phyloP scores from a whole-genome alignment of 1,139 yeast genomes.

The Debaryomycetaceae sp. region DNA sequence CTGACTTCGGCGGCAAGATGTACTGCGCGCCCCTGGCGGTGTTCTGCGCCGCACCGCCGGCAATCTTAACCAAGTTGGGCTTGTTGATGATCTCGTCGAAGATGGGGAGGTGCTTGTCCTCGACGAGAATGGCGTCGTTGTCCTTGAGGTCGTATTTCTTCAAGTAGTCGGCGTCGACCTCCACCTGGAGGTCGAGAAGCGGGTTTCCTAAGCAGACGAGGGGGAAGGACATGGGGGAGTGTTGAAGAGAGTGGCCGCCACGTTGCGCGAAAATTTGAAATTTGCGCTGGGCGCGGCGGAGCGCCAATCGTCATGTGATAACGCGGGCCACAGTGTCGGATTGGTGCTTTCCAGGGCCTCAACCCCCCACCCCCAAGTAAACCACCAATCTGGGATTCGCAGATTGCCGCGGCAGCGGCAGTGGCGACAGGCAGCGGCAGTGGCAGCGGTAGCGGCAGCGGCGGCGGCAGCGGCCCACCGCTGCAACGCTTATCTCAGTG shows the following conservation, averaged over 20 bases:
- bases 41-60: conserved; percentile 99
- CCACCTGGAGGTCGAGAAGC: conserved; percentile 82
- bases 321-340: no score
- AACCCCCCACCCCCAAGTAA: no score
- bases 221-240: conserved; percentile 31
- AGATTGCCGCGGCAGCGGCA: no score
- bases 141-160: conserved; percentile 80
- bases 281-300: conserved; percentile 1
- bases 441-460: no score
- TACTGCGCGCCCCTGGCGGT: conserved; percentile 98
- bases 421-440: no score
- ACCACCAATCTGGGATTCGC: no score
- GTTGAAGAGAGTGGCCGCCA: no score
- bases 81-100: conserved; percentile 68
- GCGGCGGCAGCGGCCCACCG: no score
- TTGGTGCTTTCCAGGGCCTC: no score
- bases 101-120: conserved; percentile 82
- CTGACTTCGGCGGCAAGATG: conserved; percentile 75
- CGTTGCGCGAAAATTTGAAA: conserved; percentile 3
- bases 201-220: conserved; percentile 57
- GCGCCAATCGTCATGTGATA: no score
- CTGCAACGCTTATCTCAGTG: no score
- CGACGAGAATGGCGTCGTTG: conserved; percentile 92
- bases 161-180: conserved; percentile 64
- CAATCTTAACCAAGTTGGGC: conserved; percentile 66